Evolutionary conservation across 2,329 filamentous ascomycete species (phyloP).

Genomic region (Epichloe brachyelytri): DNA sequence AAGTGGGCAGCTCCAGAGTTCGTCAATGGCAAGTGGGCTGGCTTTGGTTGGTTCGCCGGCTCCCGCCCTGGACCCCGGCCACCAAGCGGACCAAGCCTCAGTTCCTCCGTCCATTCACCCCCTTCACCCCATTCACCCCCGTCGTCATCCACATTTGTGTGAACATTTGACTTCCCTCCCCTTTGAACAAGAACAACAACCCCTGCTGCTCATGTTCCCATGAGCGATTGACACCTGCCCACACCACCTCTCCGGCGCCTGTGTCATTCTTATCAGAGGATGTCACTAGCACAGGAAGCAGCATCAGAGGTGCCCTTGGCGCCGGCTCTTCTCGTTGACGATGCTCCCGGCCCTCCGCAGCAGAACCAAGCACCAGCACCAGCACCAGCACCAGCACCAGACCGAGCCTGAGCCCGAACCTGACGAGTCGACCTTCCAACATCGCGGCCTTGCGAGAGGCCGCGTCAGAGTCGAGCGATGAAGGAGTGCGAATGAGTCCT

Average conservation of each 20-base stretch:
- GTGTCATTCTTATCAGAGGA: background rate
- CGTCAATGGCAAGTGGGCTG: too few species aligned
- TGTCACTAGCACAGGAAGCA: constrained; percentile 1
- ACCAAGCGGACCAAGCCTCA: too few species aligned
- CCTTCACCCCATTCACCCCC: too few species aligned
- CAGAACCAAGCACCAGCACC: background rate
- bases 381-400: background rate
- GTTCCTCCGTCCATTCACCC: too few species aligned
- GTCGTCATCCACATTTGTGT: too few species aligned
- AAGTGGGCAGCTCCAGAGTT: too few species aligned
- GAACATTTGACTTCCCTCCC: too few species aligned
- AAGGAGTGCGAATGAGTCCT: constrained; percentile 21
- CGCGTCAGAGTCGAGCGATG: constrained; percentile 24
- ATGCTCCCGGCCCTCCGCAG: background rate
- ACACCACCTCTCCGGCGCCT: background rate
- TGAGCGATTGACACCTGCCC: background rate
- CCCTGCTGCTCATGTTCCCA: background rate
- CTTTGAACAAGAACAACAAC: too few species aligned
- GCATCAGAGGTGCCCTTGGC: background rate
- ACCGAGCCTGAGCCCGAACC: background rate
- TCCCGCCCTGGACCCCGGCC: too few species aligned
- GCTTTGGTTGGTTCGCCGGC: too few species aligned
- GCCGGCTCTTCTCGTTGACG: background rate
- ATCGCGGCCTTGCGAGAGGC: constrained; percentile 8
- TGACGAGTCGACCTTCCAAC: background rate